Conservation (phyloP, 2,329 filamentous ascomycete species). For the Talaromyces sp. region DNA sequence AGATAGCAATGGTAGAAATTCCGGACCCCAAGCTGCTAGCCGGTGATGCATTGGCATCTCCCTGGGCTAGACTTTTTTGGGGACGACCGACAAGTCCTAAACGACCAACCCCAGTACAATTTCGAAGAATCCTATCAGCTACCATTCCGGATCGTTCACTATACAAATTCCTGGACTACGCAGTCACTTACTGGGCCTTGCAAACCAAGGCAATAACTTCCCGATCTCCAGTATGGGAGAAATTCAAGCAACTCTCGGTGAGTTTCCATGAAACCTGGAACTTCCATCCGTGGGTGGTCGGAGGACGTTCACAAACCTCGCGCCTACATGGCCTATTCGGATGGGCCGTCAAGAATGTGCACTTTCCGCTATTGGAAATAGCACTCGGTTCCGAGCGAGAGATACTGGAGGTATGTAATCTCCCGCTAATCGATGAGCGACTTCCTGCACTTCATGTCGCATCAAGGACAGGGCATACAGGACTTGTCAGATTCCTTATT, state of each 20-base stretch:
- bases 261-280: slow-evolving; percentile 25
- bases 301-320: slow-evolving; percentile 21
- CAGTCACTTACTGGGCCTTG: slow-evolving; percentile 19
- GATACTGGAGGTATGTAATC: slow-evolving; percentile 18
- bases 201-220: slow-evolving; percentile 20
- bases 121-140: slow-evolving; percentile 13
- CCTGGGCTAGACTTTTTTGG: slow-evolving; percentile 1
- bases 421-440: slow-evolving; percentile 21
- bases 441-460: slow-evolving; percentile 24
- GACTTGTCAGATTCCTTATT: background rate
- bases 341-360: slow-evolving; percentile 24
- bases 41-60: background rate
- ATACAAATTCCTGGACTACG: slow-evolving; percentile 23
- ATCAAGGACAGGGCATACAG: slow-evolving; percentile 19
- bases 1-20: slow-evolving; percentile 3
- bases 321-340: slow-evolving; percentile 23
- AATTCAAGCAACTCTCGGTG: slow-evolving; percentile 20
- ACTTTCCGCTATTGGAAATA: slow-evolving; percentile 21
- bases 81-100: background rate
- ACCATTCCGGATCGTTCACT: slow-evolving; percentile 12
- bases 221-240: slow-evolving; percentile 19
- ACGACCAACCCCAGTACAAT: background rate
- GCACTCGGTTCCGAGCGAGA: background rate
- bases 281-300: slow-evolving; percentile 24
- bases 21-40: slow-evolving; percentile 8